phyloP scores from a whole-genome alignment of 2,329 filamentous ascomycete genomes.

The Penicillium sp. region DNA sequence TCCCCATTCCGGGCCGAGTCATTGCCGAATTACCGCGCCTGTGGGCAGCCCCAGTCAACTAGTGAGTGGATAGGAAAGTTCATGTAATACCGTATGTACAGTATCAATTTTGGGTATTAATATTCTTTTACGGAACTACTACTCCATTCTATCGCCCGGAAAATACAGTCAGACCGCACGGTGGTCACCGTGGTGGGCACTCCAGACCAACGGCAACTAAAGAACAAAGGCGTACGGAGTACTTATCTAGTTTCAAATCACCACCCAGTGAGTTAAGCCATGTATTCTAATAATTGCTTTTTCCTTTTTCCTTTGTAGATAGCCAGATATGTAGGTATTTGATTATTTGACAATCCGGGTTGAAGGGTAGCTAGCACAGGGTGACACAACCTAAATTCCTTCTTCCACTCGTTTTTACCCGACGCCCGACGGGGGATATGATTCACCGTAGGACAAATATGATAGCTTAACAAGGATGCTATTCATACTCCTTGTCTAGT shows the following conservation, averaged over 20 bases:
- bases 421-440: neutral
- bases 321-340: too few species aligned
- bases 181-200: neutral
- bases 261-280: too few species aligned
- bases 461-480: neutral
- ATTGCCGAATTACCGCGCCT: slow-evolving; percentile 8
- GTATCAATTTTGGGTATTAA: neutral
- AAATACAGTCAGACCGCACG: slow-evolving; percentile 2
- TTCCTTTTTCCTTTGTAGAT: too few species aligned
- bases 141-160: neutral
- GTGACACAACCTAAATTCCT: neutral
- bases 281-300: too few species aligned
- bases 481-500: neutral
- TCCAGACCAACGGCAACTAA: neutral
- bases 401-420: neutral
- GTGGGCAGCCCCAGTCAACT: neutral
- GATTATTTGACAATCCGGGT: too few species aligned
- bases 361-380: neutral
- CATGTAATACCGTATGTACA: neutral
- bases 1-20: slow-evolving; percentile 10
- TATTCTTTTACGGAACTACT: neutral
- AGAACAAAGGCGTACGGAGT: neutral
- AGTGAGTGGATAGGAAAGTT: neutral
- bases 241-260: too few species aligned
- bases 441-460: neutral